These are phyloP conservation scores for Xylaria multiplex DNA, from an alignment of 2,329 filamentous ascomycete genomes.

Conservation along the genomic window DNA sequence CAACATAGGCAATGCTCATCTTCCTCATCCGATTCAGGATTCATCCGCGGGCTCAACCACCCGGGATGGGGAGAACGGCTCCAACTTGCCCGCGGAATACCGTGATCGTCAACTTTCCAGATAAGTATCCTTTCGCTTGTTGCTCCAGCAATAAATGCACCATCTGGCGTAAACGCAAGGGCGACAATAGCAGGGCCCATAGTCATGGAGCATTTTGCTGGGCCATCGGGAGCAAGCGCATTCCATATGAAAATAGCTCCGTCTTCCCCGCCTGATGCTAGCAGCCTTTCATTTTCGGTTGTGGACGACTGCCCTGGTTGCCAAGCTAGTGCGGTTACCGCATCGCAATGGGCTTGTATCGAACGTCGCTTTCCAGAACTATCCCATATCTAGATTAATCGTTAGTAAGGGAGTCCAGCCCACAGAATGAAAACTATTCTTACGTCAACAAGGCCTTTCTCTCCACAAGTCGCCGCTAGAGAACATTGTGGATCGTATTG, in stretches of 20 bases:
- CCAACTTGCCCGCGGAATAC: constrained; percentile 70
- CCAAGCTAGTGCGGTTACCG: constrained; percentile 69
- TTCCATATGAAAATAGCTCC: constrained; percentile 72
- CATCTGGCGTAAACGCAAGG: constrained; percentile 71
- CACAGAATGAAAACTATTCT: constrained; percentile 47
- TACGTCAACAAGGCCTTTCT: constrained; percentile 70
- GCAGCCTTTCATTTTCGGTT: constrained; percentile 62
- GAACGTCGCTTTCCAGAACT: constrained; percentile 62
- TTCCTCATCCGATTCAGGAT: constrained; percentile 65
- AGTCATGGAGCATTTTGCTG: constrained; percentile 68
- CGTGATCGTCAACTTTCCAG: constrained; percentile 70
- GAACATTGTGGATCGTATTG: constrained; percentile 65
- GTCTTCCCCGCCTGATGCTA: constrained; percentile 71
- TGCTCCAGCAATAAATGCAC: constrained; percentile 70
- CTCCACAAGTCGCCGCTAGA: constrained; percentile 67
- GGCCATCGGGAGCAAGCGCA: constrained; percentile 63
- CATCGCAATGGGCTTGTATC: constrained; percentile 68
- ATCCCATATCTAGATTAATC: constrained; percentile 61
- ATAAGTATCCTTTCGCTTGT: constrained; percentile 68
- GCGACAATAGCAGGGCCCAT: constrained; percentile 68
- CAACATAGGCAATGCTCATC: constrained; percentile 70
- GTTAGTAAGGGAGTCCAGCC: constrained; percentile 11
- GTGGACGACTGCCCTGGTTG: constrained; percentile 61
- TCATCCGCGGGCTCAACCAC: constrained; percentile 67
- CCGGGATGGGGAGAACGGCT: constrained; percentile 64